Evolutionary conservation across 2,329 filamentous ascomycete species (phyloP).

Genomic region (Stachybotrys chlorohalonatus): DNA sequence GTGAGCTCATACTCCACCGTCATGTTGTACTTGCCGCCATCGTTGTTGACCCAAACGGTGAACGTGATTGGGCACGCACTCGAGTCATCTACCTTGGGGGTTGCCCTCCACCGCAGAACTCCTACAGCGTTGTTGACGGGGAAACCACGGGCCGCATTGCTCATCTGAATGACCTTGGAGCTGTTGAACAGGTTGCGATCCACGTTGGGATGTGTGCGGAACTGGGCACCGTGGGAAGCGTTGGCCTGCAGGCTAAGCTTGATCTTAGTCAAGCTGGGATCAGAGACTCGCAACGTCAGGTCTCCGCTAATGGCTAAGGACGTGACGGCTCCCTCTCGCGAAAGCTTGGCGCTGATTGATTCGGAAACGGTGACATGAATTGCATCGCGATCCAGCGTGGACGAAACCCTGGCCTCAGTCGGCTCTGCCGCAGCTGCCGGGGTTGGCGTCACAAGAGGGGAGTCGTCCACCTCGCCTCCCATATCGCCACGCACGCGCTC

Average conservation of each 20-base stretch:
- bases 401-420: constrained; percentile 47
- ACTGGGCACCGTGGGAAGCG: constrained; percentile 75
- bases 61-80: constrained; percentile 87
- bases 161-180: constrained; percentile 79
- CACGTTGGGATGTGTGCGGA: constrained; percentile 94
- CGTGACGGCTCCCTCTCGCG: constrained; percentile 77
- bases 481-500: constrained; percentile 89
- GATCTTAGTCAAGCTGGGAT: constrained; percentile 82
- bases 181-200: constrained; percentile 81
- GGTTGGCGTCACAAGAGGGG: constrained; percentile 58
- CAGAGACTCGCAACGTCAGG: constrained; percentile 80
- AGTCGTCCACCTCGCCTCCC: constrained; percentile 74
- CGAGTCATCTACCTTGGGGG: constrained; percentile 70
- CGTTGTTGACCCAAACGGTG: constrained; percentile 95
- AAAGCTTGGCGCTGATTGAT: constrained; percentile 80
- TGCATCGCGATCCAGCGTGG: constrained; percentile 69
- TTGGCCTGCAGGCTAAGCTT: constrained; percentile 73
- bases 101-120: constrained; percentile 85
- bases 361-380: constrained; percentile 86
- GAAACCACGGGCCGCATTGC: constrained; percentile 80
- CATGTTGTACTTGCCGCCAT: constrained; percentile 73
- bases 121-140: constrained; percentile 90
- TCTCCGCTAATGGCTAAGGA: constrained; percentile 87
- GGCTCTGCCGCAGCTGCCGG: constrained; percentile 40
- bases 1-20: constrained; percentile 95